Evolutionary conservation across 179 eudicot species (phyloP).

Genomic region (Silene noctiflora): DNA sequence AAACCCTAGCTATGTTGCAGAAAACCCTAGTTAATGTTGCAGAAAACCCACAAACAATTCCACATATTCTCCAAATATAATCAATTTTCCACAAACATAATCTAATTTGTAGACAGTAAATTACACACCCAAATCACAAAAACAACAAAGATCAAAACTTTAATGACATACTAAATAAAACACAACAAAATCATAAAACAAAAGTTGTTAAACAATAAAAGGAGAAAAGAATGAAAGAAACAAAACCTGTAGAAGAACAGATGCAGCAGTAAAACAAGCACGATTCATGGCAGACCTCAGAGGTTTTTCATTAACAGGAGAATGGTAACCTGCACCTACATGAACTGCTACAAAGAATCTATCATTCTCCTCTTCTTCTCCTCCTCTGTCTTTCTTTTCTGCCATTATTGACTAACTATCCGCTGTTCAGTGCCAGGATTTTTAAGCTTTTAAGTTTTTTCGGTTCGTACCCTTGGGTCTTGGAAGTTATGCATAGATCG

Average conservation of each 20-base stretch:
- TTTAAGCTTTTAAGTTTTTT: no score
- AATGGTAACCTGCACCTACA: constrained; percentile 94
- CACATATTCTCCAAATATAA: background rate
- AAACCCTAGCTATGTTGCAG: background rate
- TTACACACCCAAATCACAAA: constrained; percentile 6
- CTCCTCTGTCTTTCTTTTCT: constrained; percentile 28
- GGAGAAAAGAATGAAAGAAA: background rate
- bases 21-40: background rate
- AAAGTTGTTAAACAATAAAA: background rate
- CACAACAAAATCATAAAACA: no score
- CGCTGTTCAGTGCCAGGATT: background rate
- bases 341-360: constrained; percentile 91
- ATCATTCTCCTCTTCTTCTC: constrained; percentile 18
- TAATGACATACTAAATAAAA: background rate
- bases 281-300: constrained; percentile 78
- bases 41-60: background rate
- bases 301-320: constrained; percentile 70
- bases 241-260: constrained; percentile 55
- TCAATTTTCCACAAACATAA: background rate
- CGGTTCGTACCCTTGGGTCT: no score
- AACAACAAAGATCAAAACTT: constrained; percentile 10
- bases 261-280: constrained; percentile 85
- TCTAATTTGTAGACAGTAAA: background rate
- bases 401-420: background rate
- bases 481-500: no score